Evolutionary conservation across 2,329 filamentous ascomycete species (phyloP).

Genomic region (Cyphellophora attinorum): DNA sequence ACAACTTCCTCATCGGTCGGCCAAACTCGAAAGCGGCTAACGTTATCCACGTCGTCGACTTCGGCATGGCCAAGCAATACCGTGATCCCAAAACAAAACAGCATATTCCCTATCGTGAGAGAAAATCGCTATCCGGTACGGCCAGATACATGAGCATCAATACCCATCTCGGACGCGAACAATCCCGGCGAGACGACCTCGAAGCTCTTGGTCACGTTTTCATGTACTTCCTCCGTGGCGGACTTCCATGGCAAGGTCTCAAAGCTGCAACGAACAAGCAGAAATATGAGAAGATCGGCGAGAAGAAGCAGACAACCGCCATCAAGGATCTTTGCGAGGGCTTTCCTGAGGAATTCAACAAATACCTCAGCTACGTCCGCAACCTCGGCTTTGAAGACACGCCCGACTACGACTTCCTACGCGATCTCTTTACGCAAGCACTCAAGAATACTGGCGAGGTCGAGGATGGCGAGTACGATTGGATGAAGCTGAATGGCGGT

Average conservation of each 20-base stretch:
- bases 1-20: constrained; percentile 96
- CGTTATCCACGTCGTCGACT: constrained; percentile 97
- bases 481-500: constrained; percentile 95
- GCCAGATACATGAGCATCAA: constrained; percentile 99
- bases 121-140: constrained; percentile 92
- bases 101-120: constrained; percentile 93
- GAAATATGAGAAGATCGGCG: constrained; percentile 99
- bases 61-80: constrained; percentile 99
- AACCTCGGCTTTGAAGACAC: constrained; percentile 98
- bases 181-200: constrained; percentile 89
- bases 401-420: constrained; percentile 94
- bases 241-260: constrained; percentile 58
- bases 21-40: constrained; percentile 90
- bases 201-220: constrained; percentile 70
- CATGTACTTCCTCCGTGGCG: constrained; percentile 59
- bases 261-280: constrained; percentile 74
- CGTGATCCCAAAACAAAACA: constrained; percentile 98
- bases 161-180: constrained; percentile 90
- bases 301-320: constrained; percentile 97
- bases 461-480: constrained; percentile 97
- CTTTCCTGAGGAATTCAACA: constrained; percentile 94
- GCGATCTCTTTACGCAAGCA: constrained; percentile 91
- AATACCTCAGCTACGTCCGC: constrained; percentile 93
- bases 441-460: constrained; percentile 90
- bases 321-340: constrained; percentile 96